phyloP scores from a whole-genome alignment of 1,284 basidiomycete genomes.

The Limonomyces culmigenus region DNA sequence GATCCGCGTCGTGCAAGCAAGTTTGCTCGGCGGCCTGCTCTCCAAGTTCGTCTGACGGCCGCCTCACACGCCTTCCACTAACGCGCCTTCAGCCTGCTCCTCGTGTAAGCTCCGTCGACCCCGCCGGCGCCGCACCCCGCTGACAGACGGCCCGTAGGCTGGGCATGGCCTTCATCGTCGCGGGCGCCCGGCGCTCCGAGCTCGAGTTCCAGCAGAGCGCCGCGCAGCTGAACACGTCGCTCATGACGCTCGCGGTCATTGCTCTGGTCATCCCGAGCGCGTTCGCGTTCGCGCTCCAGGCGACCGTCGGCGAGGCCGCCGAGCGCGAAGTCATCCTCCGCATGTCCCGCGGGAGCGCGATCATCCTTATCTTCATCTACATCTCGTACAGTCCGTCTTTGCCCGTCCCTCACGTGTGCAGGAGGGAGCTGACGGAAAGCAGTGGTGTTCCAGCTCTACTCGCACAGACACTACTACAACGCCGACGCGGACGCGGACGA shows the following conservation, averaged over 20 bases:
- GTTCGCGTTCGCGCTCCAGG: slow-evolving; percentile 25
- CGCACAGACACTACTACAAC: slow-evolving; percentile 39
- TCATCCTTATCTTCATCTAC: slow-evolving; percentile 42
- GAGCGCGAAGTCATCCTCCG: slow-evolving; percentile 21
- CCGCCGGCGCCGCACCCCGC: not conserved
- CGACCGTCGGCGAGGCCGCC: slow-evolving; percentile 9
- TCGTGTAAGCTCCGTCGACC: slow-evolving; percentile 20
- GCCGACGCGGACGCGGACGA: slow-evolving; percentile 16
- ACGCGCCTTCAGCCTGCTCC: slow-evolving; percentile 65
- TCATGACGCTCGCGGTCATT: slow-evolving; percentile 39
- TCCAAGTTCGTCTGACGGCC: slow-evolving; percentile 42
- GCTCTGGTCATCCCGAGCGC: slow-evolving; percentile 45
- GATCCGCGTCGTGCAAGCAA: slow-evolving; percentile 46
- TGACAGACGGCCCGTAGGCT: slow-evolving; percentile 27
- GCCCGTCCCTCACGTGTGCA: not conserved
- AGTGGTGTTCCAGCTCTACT: slow-evolving; percentile 36
- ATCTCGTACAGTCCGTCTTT: not conserved
- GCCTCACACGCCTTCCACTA: slow-evolving; percentile 41
- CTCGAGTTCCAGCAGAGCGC: slow-evolving; percentile 40
- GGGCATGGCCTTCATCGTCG: slow-evolving; percentile 38
- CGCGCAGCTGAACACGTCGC: slow-evolving; percentile 46
- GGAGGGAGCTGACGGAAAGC: no score
- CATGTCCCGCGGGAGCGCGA: slow-evolving; percentile 26
- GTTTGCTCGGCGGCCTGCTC: slow-evolving; percentile 41
- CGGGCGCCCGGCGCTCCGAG: slow-evolving; percentile 4